Base-by-base conservation (phyloP, 2,329 filamentous ascomycete species). In the Paecilomyces niveus region DNA sequence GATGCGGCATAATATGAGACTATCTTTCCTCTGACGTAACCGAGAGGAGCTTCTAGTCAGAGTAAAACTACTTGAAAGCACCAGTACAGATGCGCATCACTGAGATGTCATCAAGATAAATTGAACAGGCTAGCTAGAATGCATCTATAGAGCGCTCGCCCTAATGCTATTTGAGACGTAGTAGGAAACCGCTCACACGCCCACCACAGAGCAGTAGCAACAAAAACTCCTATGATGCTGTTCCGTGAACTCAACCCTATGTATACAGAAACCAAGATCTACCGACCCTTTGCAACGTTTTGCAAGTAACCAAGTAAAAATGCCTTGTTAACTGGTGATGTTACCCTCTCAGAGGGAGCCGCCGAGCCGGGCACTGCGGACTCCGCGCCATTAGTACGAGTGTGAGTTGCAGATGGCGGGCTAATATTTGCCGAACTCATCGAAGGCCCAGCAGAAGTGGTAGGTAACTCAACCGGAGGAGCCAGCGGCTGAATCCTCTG, bases 271-370 rank as follows among this genome's bases (percentile, higher is more conserved):
- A 45, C 39, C 39, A 18, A 33, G 32, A 45, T n/a, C 39, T 45
- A 45, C 57, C 70, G 72, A 32, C 73, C 75, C 61, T 80, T 78
- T 1, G 75, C 77, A 59, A 82, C 78, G 58, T 78, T 78, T 62
- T 90, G 84, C 66, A 95, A 75, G 69, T 91, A 94, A 9, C 84
- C 87, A 55, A 94, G 78, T 68, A 95, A 75, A 66, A 94, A 94
- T 15, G 81, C 86, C 68, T 89, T 87, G 64, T 94, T 87, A 0
- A 85, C 87, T 0, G 89, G 83, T 3, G 87, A 88, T 18, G 76
- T 75, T 50, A 69, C 62, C n/a, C 63, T 69, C 55, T 64, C 70
- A 22, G 22, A 22, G 22, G 22, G 22, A 22, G 22, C 22, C 13
- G 58, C 22, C 13, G 11, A 32, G 13, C 15, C 50, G 11, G 50